phyloP scores from a whole-genome alignment of 164 flowering plant genomes.

The Macadamia tetraphylla region DNA sequence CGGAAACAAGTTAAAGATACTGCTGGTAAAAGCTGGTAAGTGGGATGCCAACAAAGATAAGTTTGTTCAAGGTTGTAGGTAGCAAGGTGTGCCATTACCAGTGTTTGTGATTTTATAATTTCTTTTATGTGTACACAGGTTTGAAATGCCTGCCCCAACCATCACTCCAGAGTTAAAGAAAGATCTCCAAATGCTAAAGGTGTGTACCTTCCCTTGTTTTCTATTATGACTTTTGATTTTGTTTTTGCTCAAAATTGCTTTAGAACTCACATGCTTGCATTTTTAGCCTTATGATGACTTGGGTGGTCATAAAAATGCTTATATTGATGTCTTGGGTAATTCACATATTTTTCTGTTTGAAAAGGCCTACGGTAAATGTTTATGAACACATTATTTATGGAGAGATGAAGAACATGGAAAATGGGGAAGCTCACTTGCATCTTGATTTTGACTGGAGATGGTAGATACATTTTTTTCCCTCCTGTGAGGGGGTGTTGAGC shows the following conservation, averaged over 20 bases:
- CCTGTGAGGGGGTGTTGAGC: too few relatives aligned
- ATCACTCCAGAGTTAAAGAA: conserved; percentile 79
- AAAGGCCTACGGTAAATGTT: background rate
- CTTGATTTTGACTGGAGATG: background rate
- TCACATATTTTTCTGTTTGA: background rate
- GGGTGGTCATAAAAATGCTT: background rate
- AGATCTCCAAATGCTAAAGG: conserved; percentile 84
- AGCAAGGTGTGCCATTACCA: too few relatives aligned
- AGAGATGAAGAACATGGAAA: background rate
- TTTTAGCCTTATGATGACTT: background rate
- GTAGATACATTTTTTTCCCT: too few relatives aligned
- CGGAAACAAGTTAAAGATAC: conserved; percentile 75
- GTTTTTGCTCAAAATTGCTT: background rate
- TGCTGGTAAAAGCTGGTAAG: conserved; percentile 58
- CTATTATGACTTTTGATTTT: background rate
- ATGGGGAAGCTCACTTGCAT: background rate
- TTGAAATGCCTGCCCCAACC: conserved; percentile 88
- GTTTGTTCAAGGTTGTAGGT: too few relatives aligned
- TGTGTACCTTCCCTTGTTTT: conserved; percentile 7
- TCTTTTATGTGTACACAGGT: conserved; percentile 37
- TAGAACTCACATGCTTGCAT: background rate
- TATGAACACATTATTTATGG: background rate
- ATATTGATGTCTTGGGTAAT: background rate
- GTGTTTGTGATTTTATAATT: too few relatives aligned
- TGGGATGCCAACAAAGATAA: too few relatives aligned